Conservation (phyloP, 1,284 basidiomycete genomes). For the Austroboletus novae-zelandiae region DNA sequence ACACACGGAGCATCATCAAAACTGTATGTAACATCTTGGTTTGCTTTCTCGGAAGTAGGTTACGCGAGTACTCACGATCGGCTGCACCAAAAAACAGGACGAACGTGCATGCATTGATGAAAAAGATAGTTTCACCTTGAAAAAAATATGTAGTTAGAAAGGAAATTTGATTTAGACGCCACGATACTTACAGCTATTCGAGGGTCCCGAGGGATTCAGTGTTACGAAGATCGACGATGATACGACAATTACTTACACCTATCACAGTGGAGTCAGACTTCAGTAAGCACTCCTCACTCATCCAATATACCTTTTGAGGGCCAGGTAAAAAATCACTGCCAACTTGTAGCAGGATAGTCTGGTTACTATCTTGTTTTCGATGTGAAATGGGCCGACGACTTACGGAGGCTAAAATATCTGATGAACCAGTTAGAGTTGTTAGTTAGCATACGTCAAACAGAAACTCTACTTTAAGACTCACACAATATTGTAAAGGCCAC, state of each 20-base stretch:
- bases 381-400: not conserved
- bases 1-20: not conserved
- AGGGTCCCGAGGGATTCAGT: not conserved
- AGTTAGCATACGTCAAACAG: too few species aligned
- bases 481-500: not conserved
- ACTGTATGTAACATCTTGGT: not conserved
- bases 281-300: too few species aligned
- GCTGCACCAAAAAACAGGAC: not conserved
- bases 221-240: not conserved
- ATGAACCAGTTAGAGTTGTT: not conserved
- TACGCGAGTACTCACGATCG: not conserved
- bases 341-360: not conserved
- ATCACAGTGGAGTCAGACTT: not conserved
- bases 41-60: too few species aligned
- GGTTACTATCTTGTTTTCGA: too few species aligned
- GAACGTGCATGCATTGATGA: not conserved
- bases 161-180: too few species aligned
- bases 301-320: not conserved
- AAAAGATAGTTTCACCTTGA: not conserved
- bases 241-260: too few species aligned
- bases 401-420: not conserved
- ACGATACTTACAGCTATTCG: not conserved
- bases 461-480: not conserved
- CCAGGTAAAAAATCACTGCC: not conserved
- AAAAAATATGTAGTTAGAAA: not conserved